phyloP scores from a whole-genome alignment of 176 grass and related monocot species.

The Saccharum officinarum region DNA sequence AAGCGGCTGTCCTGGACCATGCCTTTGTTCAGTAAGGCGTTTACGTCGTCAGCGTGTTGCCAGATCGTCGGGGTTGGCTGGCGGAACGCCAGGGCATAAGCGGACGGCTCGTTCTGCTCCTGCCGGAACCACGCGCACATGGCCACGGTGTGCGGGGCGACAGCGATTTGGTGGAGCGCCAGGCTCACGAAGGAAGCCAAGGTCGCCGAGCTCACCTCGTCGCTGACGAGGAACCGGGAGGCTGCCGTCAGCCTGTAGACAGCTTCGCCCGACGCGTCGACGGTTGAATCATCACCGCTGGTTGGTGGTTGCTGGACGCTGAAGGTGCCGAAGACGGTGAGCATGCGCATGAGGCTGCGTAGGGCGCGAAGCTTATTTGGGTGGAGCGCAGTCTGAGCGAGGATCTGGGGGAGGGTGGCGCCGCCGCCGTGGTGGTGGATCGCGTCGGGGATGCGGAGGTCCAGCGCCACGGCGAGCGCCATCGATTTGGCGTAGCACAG shows the following conservation, averaged over 20 bases:
- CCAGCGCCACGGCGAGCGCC: not conserved
- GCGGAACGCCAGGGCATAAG: not conserved
- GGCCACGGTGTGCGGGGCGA: too few species aligned
- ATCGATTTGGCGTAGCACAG: not conserved
- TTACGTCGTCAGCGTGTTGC: not conserved
- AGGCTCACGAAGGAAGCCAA: not conserved
- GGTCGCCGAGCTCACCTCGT: not conserved
- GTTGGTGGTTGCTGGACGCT: not conserved
- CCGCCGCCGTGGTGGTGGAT: not conserved
- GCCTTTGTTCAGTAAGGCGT: conserved; percentile 10
- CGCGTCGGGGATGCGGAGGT: not conserved
- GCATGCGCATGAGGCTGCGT: conserved; percentile 18
- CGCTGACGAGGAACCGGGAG: not conserved
- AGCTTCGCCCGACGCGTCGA: not conserved
- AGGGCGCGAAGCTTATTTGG: not conserved
- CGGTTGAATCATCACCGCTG: too few species aligned
- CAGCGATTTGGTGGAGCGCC: not conserved
- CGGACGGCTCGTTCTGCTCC: not conserved
- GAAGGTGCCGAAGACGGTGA: not conserved
- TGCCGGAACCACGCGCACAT: not conserved
- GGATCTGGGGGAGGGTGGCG: not conserved
- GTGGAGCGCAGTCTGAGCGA: not conserved
- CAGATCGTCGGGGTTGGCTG: not conserved
- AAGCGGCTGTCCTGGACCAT: conserved; percentile 22
- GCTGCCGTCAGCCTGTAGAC: not conserved